phyloP scores from a whole-genome alignment of 345 rosid species.

The Aurinia saxatilis region DNA sequence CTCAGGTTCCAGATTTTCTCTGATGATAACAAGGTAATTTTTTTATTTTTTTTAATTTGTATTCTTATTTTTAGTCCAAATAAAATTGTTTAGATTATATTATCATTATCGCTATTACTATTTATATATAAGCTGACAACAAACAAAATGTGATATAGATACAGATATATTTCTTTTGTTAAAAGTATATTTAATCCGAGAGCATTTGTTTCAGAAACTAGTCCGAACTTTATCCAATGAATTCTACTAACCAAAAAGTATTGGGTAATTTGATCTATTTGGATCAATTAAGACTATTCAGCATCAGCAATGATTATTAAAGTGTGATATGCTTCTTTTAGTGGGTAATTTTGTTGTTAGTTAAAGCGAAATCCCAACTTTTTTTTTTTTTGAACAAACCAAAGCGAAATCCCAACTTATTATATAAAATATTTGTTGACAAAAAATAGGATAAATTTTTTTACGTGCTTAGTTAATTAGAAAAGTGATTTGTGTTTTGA shows the following conservation, averaged over 20 bases:
- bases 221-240: background rate
- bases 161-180: no score
- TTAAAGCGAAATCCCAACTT: no score
- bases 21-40: constrained; percentile 69
- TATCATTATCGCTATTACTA: no score
- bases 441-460: no score
- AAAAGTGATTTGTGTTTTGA: background rate
- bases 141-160: no score
- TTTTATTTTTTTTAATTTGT: background rate
- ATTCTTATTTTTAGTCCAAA: background rate
- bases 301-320: background rate
- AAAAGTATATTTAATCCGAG: no score
- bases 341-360: background rate
- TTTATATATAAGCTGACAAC: no score
- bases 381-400: no score
- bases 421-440: no score
- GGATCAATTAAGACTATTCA: background rate
- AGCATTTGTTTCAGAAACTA: background rate
- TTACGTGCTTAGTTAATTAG: no score
- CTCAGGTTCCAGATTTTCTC: constrained; percentile 62
- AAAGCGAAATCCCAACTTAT: no score
- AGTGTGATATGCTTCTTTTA: background rate
- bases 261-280: background rate
- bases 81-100: no score
- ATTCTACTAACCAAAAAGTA: background rate